Conservation (phyloP, 257 asterid genomes). For the Phtheirospermum japonicum region DNA sequence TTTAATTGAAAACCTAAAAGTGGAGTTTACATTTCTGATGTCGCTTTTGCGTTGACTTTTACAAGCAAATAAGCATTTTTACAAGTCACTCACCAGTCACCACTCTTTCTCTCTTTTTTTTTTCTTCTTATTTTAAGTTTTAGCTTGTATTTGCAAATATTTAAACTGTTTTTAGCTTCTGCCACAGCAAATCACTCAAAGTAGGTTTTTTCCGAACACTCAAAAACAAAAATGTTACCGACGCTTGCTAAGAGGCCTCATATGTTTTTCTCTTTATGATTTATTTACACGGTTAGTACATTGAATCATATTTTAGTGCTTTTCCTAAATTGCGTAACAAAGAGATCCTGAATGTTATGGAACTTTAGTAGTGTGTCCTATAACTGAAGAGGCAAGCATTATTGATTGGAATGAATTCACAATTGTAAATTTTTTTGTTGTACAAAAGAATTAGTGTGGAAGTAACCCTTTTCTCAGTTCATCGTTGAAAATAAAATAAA, state of each 20-base stretch:
- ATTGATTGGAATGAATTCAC: not conserved
- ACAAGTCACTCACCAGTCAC: not conserved
- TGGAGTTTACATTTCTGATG: not conserved
- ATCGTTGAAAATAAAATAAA: too few relatives aligned
- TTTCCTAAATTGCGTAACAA: not conserved
- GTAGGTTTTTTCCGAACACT: not conserved
- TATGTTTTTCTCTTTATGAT: not conserved
- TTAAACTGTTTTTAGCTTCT: not conserved
- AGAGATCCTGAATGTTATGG: not conserved
- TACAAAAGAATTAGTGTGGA: too few relatives aligned
- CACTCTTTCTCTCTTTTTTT: not conserved
- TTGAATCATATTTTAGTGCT: not conserved
- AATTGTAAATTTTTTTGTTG: too few relatives aligned
- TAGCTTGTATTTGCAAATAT: not conserved
- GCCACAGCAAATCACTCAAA: not conserved
- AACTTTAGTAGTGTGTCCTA: too few relatives aligned
- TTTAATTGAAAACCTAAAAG: not conserved
- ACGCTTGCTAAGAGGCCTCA: not conserved
- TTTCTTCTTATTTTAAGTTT: not conserved
- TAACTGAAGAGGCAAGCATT: too few relatives aligned
- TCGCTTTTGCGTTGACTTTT: not conserved
- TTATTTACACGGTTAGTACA: not conserved
- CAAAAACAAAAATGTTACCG: not conserved
- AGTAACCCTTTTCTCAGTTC: too few relatives aligned
- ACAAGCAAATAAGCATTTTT: not conserved